Conservation (phyloP, 2,329 filamentous ascomycete genomes). For the Monosporascus cannonballus region DNA sequence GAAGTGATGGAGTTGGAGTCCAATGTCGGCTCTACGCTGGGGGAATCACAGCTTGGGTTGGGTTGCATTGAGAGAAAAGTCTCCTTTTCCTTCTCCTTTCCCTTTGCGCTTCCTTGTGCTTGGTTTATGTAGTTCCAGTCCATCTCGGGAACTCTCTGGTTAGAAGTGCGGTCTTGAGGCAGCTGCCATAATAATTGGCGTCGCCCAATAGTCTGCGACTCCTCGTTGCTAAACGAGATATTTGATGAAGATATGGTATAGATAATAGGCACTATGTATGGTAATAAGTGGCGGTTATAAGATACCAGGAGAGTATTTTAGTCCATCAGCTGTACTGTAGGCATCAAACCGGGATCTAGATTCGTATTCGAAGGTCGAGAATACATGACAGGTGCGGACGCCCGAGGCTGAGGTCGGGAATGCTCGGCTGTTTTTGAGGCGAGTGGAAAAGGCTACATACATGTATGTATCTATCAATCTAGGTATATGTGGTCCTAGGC, state of each 20-base stretch:
- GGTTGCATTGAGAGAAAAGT: neutral
- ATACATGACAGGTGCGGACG: neutral
- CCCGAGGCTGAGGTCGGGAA: neutral
- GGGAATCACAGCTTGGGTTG: neutral
- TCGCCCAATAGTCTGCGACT: neutral
- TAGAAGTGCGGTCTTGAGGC: neutral
- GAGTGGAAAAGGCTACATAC: neutral
- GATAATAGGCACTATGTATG: too few relatives aligned
- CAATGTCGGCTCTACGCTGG: neutral
- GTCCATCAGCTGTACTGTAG: too few relatives aligned
- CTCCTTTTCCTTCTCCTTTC: neutral
- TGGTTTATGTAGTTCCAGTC: neutral
- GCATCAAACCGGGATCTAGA: too few relatives aligned
- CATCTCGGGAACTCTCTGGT: neutral
- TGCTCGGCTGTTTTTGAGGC: neutral
- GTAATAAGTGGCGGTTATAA: too few relatives aligned
- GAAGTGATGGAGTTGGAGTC: conserved; percentile 6
- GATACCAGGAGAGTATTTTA: too few relatives aligned
- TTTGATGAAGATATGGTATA: too few relatives aligned
- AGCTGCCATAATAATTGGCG: neutral
- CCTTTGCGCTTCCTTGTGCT: neutral
- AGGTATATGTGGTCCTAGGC: neutral
- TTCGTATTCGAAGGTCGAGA: too few relatives aligned
- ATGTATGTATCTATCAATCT: neutral
- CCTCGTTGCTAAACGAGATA: too few relatives aligned